Evolutionary conservation across 345 rosid genomes (phyloP), one percentile per base, ranked within the genome.

Genomic region (Iberis pinnata): DNA sequence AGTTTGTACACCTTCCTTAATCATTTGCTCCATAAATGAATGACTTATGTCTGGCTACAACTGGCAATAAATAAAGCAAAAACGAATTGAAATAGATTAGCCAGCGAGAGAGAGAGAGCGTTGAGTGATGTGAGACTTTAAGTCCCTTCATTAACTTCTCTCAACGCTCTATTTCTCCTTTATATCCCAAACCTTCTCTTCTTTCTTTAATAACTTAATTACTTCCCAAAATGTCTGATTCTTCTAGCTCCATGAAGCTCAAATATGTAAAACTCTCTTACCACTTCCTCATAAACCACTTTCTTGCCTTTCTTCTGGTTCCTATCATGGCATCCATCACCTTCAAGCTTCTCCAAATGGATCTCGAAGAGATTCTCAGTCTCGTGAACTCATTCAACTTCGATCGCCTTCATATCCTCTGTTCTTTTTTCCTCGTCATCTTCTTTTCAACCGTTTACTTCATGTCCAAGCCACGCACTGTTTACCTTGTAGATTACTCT

Each of bases 371-470:
- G 0, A 10, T 33, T 14, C 38, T 33, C 9, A 59, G 51, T 18
- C 73, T 69, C 24, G 69, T 75, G 73, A 46, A 57, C 24, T 79
- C 89, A 0, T 74, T 84, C 8, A 74, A 77, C 49, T 71, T 75
- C 19, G 67, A 70, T 33, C 68, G 60, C 22, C 57, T 80, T 40
- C 81, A 72, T 37, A 60, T 74, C 53, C 72, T 78, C 0, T 68
- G 80, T 54, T 74, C 74, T 6, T 64, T 60, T 32, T 76, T 80
- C 59, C 27, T 76, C 11, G 9, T 72, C 47, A 49, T 75, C 9
- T 73, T 80, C 35, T 22, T 73, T 2, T 69, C 76, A 50, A 79
- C 88, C 11, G 73, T 80, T 48, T 77, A 78, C 72, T 75, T 80
- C 76, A 78, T 70, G 83, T 80, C 88, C 49, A 80, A n/a, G n/a